These are phyloP conservation scores for Leccinum subgranulosum DNA, from an alignment of 768 basidiomycete species.

Conservation along the genomic window DNA sequence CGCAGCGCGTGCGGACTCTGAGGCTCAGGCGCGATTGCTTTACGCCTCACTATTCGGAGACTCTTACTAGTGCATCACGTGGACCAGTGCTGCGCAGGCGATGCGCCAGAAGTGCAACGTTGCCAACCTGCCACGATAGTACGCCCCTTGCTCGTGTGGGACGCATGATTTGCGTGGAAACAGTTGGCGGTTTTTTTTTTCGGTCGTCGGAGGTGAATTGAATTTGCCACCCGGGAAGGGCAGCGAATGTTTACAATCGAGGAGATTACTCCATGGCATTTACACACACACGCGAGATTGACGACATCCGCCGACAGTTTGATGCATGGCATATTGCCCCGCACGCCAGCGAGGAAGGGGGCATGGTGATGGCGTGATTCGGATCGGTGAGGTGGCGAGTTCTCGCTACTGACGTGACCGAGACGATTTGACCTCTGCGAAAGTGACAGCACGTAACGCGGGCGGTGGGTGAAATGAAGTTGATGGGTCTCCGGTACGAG, in stretches of 20 bases:
- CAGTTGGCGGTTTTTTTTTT: background rate
- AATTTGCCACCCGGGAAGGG: background rate
- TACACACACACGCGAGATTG: background rate
- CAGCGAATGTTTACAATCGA: background rate
- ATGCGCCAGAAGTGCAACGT: background rate
- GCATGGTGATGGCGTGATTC: constrained; percentile 11
- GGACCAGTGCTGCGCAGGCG: background rate
- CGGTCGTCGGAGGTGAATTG: background rate
- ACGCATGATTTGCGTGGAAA: background rate
- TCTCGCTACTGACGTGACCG: background rate
- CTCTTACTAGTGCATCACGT: background rate
- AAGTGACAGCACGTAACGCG: constrained; percentile 1
- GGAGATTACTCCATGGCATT: background rate
- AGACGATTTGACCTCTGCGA: too few relatives aligned
- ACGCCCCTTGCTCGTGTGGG: constrained; percentile 2
- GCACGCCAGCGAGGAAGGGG: background rate
- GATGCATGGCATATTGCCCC: background rate
- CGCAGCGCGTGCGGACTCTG: background rate
- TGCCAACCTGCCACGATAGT: background rate
- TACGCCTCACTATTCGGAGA: background rate
- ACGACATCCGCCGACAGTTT: background rate
- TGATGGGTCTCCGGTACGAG: too few relatives aligned
- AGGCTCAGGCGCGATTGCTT: background rate
- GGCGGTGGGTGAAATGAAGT: background rate
- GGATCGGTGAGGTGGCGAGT: background rate